Percentiles rank a stretch among this genome's conserved stretches.
These are phyloP conservation scores for Phytomonas sp. DNA, from an alignment of 208 protist species.

Conservation along the genomic window DNA sequence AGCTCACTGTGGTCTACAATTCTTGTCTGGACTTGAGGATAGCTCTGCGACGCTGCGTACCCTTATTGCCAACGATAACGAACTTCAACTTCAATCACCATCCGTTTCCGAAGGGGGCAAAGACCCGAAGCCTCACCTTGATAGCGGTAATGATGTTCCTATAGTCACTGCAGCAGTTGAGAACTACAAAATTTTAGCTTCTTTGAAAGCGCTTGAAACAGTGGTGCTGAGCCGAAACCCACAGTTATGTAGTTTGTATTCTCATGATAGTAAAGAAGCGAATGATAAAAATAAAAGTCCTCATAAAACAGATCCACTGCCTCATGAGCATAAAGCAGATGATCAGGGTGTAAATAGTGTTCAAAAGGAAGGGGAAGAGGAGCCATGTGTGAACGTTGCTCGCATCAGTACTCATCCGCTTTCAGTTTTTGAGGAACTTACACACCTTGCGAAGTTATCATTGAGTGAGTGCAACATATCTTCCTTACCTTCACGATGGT, in stretches of 20 bases:
- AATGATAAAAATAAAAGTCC: background rate
- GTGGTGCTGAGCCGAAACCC: conserved; percentile 72
- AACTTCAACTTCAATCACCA: conserved; percentile 47
- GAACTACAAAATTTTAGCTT: conserved; percentile 44
- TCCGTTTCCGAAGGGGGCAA: background rate
- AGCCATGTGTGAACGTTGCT: conserved; percentile 9
- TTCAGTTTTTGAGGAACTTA: conserved; percentile 58
- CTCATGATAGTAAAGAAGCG: conserved; percentile 8
- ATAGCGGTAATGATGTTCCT: conserved; percentile 6
- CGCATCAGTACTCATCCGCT: conserved; percentile 46
- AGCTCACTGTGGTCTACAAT: conserved; percentile 50
- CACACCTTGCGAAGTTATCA: conserved; percentile 67
- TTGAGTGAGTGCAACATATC: conserved; percentile 60
- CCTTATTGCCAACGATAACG: conserved; percentile 79
- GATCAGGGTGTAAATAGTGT: background rate
- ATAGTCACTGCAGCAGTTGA: conserved; percentile 17
- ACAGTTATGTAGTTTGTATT: conserved; percentile 27
- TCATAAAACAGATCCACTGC: background rate
- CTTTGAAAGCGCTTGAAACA: conserved; percentile 49
- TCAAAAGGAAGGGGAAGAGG: conserved; percentile 7
- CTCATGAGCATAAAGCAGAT: background rate
- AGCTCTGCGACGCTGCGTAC: conserved; percentile 47
- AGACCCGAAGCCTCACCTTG: background rate
- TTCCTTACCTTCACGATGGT: conserved; percentile 62
- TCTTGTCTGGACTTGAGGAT: conserved; percentile 53